Conservation (phyloP, 306 rosid species). For the Fragaria vesca region DNA sequence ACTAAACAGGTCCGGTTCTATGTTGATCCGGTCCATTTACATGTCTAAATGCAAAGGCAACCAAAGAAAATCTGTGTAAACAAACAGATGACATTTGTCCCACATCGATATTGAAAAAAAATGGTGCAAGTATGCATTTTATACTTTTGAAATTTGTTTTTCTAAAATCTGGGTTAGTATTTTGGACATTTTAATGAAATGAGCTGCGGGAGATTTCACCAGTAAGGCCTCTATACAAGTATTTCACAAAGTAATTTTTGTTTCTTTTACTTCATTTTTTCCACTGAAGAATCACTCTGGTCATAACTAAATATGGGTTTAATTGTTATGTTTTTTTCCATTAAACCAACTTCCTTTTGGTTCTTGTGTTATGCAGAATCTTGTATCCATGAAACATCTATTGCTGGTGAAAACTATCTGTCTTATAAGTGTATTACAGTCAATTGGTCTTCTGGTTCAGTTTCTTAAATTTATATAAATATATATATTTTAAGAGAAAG, state of each 20-base stretch:
- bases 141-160: not conserved
- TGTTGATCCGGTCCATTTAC: no score
- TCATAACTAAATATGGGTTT: not conserved
- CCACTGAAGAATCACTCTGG: not conserved
- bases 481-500: no score
- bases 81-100: no score
- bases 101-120: no score
- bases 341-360: not conserved
- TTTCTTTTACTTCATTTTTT: not conserved
- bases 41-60: no score
- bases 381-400: not conserved
- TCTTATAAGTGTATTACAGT: not conserved
- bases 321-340: not conserved
- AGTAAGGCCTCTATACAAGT: not conserved
- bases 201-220: not conserved
- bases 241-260: not conserved
- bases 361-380: slow-evolving; percentile 3
- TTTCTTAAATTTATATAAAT: not conserved
- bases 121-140: not conserved
- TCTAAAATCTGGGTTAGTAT: not conserved
- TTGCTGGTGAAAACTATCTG: not conserved
- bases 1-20: no score
- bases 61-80: no score
- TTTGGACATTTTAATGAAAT: not conserved
- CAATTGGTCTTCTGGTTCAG: not conserved